A percentile compares a stretch with the other conserved stretches of the same genome.
Conservation (phyloP, 2,329 filamentous ascomycete genomes). For the Keithomyces neogunnii region DNA sequence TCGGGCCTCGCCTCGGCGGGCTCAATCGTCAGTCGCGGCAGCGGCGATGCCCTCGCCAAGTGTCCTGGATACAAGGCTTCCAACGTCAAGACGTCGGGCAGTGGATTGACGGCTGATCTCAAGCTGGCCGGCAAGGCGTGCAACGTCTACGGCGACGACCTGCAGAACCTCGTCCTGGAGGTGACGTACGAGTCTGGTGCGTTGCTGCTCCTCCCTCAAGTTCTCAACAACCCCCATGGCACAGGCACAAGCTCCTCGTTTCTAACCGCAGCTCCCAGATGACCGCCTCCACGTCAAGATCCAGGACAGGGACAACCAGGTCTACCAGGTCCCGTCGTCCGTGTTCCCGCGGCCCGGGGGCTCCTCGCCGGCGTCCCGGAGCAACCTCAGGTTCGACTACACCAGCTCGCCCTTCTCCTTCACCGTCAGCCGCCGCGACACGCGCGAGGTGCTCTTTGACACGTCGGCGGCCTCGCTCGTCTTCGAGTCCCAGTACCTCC, state of each 20-base stretch:
- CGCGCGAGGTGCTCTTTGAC: slow-evolving; percentile 54
- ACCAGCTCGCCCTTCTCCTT: slow-evolving; percentile 56
- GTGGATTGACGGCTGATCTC: slow-evolving; percentile 60
- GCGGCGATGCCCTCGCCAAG: slow-evolving; percentile 21
- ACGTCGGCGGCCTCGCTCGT: slow-evolving; percentile 58
- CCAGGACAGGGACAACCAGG: slow-evolving; percentile 57
- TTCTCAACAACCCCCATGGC: not conserved
- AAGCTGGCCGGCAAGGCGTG: slow-evolving; percentile 61
- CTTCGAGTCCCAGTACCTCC: slow-evolving; percentile 72
- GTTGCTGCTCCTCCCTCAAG: slow-evolving; percentile 18
- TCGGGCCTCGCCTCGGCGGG: slow-evolving; percentile 13
- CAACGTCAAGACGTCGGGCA: slow-evolving; percentile 43
- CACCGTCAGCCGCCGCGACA: slow-evolving; percentile 36
- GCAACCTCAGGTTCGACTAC: slow-evolving; percentile 39
- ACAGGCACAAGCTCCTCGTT: too few relatives aligned
- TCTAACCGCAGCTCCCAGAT: slow-evolving; percentile 28
- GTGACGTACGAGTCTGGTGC: slow-evolving; percentile 35
- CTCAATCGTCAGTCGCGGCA: slow-evolving; percentile 6
- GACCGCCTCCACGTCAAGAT: slow-evolving; percentile 68
- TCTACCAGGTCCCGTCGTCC: slow-evolving; percentile 66
- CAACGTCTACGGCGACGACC: slow-evolving; percentile 70
- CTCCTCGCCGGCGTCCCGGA: slow-evolving; percentile 14
- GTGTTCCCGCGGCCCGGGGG: slow-evolving; percentile 49
- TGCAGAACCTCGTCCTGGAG: slow-evolving; percentile 55
- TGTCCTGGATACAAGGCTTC: slow-evolving; percentile 64